Percentiles rank a stretch among this genome's conserved stretches.
Evolutionary conservation across 148 eudicot genomes (phyloP).

Genomic region (Diospyros lotus): DNA sequence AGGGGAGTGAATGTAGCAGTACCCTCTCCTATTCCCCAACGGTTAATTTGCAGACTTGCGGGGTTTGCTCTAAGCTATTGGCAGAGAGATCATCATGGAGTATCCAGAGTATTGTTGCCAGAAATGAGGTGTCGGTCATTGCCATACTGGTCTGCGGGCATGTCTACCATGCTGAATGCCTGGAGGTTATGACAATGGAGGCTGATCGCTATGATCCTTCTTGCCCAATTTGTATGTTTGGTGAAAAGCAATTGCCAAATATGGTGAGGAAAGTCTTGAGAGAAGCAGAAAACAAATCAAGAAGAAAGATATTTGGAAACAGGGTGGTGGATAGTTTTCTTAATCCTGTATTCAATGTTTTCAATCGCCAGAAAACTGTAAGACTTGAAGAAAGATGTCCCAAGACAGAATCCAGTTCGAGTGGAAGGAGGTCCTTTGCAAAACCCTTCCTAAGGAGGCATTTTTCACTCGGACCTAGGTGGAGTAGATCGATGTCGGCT

Average conservation of each 20-base stretch:
- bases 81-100: conserved; percentile 72
- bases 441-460: conserved; percentile 72
- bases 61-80: conserved; percentile 64
- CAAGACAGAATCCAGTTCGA: conserved; percentile 54
- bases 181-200: conserved; percentile 73
- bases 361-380: conserved; percentile 31
- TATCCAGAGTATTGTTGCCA: conserved; percentile 48
- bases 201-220: conserved; percentile 70
- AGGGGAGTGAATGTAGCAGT: conserved; percentile 33
- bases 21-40: conserved; percentile 35
- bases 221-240: conserved; percentile 78
- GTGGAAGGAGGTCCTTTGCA: conserved; percentile 53
- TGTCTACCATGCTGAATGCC: conserved; percentile 80
- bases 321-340: conserved; percentile 38
- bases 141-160: conserved; percentile 81
- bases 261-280: conserved; percentile 53
- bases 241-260: conserved; percentile 59
- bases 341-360: conserved; percentile 27
- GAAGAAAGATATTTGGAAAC: conserved; percentile 39
- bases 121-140: conserved; percentile 62
- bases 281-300: conserved; percentile 53
- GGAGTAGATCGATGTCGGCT: conserved; percentile 36
- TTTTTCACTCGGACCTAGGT: conserved; percentile 70
- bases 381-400: conserved; percentile 35
- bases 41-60: conserved; percentile 54